Evolutionary conservation across 345 rosid genomes (phyloP), one percentile per base, ranked within the genome.

Genomic region (Raphanus raphanistrum): DNA sequence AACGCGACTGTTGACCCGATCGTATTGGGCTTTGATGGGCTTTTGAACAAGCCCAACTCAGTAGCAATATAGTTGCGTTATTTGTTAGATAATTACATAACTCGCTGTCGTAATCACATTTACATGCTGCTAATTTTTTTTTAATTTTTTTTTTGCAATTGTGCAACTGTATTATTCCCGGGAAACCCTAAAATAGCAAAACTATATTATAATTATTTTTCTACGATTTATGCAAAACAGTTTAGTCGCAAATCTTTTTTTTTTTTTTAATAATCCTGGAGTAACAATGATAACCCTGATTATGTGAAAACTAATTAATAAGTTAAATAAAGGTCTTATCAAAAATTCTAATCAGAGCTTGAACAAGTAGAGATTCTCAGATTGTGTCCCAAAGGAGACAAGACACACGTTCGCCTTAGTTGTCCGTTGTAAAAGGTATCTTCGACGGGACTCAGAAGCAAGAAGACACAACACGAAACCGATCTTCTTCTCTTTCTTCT

Each of bases 391-490:
- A 71, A 35, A 43, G 50, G 36, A 59, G 66, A 50, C 21, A 61
- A 58, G 64, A 69, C 55, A 50, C 57, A 62, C 70, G 64, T 76
- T 70, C 27, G 25, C 50, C 75, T 60, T 71, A 32, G 66, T 72
- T 72, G 45, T 15, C 26, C 27, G 32, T 45, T 64, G 16, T 54
- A 7, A 69, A 28, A 41, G 71, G 62, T 54, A 31, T 65, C 76
- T 71, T 77, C 66, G 71, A 63, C 58, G 65, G 71, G 59, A 70
- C 80, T 71, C 57, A 31, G 52, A 72, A 72, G 81, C 68, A 78
- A 9, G 66, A 58, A 9, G 43, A 58, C 8, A 17, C 21, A 33
- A 45, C 73, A 66, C 81, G 81, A 33, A 67, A 59, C 38, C 69
- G 57, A 45, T 66, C 68, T 45, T 32, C 54, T 71, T 59, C 21